phyloP scores from a whole-genome alignment of 2,329 filamentous ascomycete genomes.

The Chlorencoelia australis region DNA sequence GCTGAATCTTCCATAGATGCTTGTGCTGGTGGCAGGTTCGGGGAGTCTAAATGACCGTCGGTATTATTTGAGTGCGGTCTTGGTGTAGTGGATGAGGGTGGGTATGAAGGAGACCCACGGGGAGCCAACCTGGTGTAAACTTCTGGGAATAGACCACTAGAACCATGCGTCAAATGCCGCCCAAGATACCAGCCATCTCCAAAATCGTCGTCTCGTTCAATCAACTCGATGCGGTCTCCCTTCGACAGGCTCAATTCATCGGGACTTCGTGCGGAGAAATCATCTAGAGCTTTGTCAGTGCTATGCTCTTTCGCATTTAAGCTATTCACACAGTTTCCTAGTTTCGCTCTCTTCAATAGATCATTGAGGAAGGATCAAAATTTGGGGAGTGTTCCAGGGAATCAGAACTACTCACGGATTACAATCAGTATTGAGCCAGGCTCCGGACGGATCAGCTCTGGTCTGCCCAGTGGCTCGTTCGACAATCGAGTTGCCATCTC shows the following conservation, averaged over 20 bases:
- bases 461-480: constrained; percentile 30
- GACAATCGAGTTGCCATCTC: constrained; percentile 34
- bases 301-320: no score
- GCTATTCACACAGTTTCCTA: no score
- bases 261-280: constrained; percentile 82
- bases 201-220: constrained; percentile 82
- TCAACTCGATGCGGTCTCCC: constrained; percentile 72
- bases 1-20: no score
- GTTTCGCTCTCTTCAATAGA: no score
- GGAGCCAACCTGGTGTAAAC: constrained; percentile 29
- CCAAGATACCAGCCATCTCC: constrained; percentile 80
- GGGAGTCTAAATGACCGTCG: no score
- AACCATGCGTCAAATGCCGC: constrained; percentile 61
- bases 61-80: constrained; percentile 9
- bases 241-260: constrained; percentile 87
- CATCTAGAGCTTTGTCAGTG: constrained; percentile 53
- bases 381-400: neutral
- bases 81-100: constrained; percentile 13
- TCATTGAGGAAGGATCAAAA: no score
- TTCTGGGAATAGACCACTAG: constrained; percentile 73
- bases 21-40: no score
- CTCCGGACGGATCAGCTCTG: constrained; percentile 35
- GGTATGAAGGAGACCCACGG: constrained; percentile 22
- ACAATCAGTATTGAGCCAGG: constrained; percentile 59
- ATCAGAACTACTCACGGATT: constrained; percentile 49